phyloP scores from a whole-genome alignment of 495 filamentous ascomycete species.

The Entonaema liquescens region DNA sequence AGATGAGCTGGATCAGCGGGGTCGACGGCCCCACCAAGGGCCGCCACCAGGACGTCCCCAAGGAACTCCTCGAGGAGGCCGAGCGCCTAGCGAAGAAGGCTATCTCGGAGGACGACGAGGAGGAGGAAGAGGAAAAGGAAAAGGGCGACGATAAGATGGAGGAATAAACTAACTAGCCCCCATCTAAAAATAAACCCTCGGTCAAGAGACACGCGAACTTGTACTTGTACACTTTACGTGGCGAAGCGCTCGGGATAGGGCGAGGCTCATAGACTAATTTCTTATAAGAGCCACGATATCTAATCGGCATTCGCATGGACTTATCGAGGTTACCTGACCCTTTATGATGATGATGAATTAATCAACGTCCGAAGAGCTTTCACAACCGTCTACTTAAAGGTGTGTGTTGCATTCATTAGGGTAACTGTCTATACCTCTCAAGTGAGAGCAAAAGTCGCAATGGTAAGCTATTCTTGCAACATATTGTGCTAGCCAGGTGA shows the following conservation, averaged over 20 bases:
- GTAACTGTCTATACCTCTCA: not conserved
- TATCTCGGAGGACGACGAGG: conserved; percentile 77
- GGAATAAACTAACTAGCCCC: conserved; percentile 61
- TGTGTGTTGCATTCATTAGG: not conserved
- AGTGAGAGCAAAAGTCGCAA: not conserved
- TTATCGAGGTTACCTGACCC: not conserved
- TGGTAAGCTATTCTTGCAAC: no score
- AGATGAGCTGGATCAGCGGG: conserved; percentile 97
- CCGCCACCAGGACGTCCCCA: conserved; percentile 89
- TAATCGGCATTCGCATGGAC: not conserved
- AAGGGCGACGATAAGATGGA: conserved; percentile 73
- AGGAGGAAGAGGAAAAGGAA: conserved; percentile 51
- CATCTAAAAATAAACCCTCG: not conserved
- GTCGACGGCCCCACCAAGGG: conserved; percentile 87
- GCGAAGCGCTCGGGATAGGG: conserved; percentile 23
- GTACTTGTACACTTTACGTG: conserved; percentile 31
- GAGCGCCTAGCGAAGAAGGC: conserved; percentile 85
- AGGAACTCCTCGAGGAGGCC: conserved; percentile 86
- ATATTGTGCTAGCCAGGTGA: no score
- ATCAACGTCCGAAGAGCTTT: not conserved
- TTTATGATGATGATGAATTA: not conserved
- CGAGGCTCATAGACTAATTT: conserved; percentile 35
- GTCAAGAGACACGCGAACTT: not conserved
- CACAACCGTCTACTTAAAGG: not conserved
- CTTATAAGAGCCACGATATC: conserved; percentile 22